Evolutionary conservation across 2,329 filamentous ascomycete genomes (phyloP).

Genomic region (Microdochium bolleyi): DNA sequence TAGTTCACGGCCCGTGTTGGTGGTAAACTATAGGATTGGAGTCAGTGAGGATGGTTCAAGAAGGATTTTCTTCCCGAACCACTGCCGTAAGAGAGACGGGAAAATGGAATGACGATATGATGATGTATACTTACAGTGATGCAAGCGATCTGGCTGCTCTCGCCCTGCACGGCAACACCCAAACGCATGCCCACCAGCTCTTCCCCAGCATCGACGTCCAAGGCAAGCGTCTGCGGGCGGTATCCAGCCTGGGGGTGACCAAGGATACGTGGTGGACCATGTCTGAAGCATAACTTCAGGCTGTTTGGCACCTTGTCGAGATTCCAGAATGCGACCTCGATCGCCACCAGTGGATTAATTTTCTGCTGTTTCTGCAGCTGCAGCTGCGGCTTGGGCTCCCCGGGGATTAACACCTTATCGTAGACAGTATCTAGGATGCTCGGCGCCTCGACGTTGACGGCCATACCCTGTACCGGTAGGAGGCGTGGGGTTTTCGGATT

Average conservation of each 20-base stretch:
- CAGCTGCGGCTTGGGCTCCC: constrained; percentile 1
- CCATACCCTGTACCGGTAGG: neutral
- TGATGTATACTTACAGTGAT: constrained; percentile 7
- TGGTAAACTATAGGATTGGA: constrained; percentile 3
- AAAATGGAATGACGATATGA: neutral
- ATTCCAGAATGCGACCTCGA: constrained; percentile 9
- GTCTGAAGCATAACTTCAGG: constrained; percentile 8
- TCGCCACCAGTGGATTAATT: constrained; percentile 4
- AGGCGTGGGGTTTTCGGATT: neutral
- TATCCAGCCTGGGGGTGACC: constrained; percentile 3
- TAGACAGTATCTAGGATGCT: constrained; percentile 1
- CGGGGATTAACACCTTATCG: constrained; percentile 8
- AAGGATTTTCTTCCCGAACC: neutral
- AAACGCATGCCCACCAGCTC: constrained; percentile 7
- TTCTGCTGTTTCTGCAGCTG: constrained; percentile 3
- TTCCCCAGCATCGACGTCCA: constrained; percentile 5
- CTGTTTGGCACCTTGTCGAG: constrained; percentile 7
- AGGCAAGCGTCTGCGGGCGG: neutral
- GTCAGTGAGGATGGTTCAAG: neutral
- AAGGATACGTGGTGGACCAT: constrained; percentile 5
- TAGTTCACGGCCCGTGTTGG: constrained; percentile 3
- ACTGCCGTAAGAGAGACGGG: neutral
- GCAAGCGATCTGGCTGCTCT: constrained; percentile 4
- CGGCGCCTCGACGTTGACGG: constrained; percentile 1
- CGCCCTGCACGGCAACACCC: constrained; percentile 1